Evolutionary conservation across 805 yeast genomes (phyloP).

Genomic region (Zygosaccharomyces gambellarensis): DNA sequence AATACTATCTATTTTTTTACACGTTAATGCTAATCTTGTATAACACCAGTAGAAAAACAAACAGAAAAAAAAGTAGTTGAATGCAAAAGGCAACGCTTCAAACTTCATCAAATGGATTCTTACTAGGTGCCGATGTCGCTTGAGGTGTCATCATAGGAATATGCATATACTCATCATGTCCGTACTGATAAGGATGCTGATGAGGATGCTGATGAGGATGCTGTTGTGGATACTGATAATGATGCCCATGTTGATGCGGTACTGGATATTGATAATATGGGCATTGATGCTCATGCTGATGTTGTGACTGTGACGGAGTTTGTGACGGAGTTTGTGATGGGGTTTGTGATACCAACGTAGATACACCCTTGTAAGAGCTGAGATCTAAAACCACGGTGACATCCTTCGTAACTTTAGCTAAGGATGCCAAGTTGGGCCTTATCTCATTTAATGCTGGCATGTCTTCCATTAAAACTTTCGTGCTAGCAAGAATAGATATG

Average conservation of each 20-base stretch:
- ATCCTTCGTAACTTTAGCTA: slow-evolving; percentile 88
- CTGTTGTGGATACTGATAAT: slow-evolving; percentile 1
- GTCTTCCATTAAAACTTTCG: slow-evolving; percentile 77
- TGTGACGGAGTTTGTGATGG: slow-evolving; percentile 13
- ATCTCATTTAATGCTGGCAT: slow-evolving; percentile 75
- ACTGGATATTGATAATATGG: slow-evolving; percentile 17
- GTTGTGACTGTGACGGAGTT: slow-evolving; percentile 16
- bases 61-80: not conserved
- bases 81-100: not conserved
- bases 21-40: slow-evolving; percentile 1
- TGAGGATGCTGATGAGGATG: slow-evolving; percentile 7
- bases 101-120: slow-evolving; percentile 21
- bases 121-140: slow-evolving; percentile 8
- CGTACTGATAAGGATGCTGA: slow-evolving; percentile 1
- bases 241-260: slow-evolving; percentile 7
- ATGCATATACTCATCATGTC: slow-evolving; percentile 12
- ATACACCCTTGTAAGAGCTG: slow-evolving; percentile 44
- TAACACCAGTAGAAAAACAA: not conserved
- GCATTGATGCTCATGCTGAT: slow-evolving; percentile 8
- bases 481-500: slow-evolving; percentile 75
- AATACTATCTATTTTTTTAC: not conserved
- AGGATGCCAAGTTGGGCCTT: slow-evolving; percentile 69
- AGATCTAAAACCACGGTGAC: slow-evolving; percentile 79
- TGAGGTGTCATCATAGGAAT: slow-evolving; percentile 24
- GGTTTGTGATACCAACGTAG: slow-evolving; percentile 13